These are phyloP conservation scores for Zasmidium angulare DNA, from an alignment of 2,329 filamentous ascomycete genomes.

Conservation along the genomic window DNA sequence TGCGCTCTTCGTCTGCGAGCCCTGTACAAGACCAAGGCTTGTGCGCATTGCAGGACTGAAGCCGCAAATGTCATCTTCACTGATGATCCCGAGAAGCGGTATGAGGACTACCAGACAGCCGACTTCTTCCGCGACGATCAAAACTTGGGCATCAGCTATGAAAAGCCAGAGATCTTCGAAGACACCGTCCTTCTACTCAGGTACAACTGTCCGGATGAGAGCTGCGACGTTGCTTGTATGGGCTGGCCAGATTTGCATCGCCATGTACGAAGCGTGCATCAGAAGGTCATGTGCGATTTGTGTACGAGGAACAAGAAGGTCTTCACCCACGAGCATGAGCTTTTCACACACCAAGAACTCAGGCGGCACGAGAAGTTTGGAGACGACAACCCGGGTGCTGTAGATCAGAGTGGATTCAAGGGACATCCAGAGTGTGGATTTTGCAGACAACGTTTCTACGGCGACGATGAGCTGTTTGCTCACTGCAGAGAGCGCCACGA, in stretches of 20 bases:
- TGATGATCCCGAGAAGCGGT: conserved; percentile 76
- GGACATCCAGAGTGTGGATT: conserved; percentile 94
- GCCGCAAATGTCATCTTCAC: conserved; percentile 88
- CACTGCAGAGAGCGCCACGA: conserved; percentile 95
- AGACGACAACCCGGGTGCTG: conserved; percentile 84
- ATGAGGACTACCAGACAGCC: conserved; percentile 71
- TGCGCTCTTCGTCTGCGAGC: conserved; percentile 88
- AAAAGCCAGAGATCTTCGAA: conserved; percentile 82
- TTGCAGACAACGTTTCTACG: conserved; percentile 89
- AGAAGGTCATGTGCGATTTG: conserved; percentile 86
- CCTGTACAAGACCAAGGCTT: conserved; percentile 93
- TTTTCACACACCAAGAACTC: conserved; percentile 79
- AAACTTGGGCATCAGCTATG: conserved; percentile 88
- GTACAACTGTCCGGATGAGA: conserved; percentile 88
- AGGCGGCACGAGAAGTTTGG: conserved; percentile 86
- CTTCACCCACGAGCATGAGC: conserved; percentile 94
- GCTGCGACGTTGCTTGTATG: conserved; percentile 81
- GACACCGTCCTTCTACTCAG: conserved; percentile 84
- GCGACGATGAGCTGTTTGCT: conserved; percentile 88
- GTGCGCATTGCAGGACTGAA: conserved; percentile 87
- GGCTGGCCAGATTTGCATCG: conserved; percentile 76
- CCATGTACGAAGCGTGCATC: conserved; percentile 78
- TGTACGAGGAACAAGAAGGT: conserved; percentile 96
- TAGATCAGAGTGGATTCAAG: conserved; percentile 93
- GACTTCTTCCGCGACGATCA: conserved; percentile 79